Base-by-base conservation (phyloP, 2,329 filamentous ascomycete species). In the Pestalotiopsis sp. region DNA sequence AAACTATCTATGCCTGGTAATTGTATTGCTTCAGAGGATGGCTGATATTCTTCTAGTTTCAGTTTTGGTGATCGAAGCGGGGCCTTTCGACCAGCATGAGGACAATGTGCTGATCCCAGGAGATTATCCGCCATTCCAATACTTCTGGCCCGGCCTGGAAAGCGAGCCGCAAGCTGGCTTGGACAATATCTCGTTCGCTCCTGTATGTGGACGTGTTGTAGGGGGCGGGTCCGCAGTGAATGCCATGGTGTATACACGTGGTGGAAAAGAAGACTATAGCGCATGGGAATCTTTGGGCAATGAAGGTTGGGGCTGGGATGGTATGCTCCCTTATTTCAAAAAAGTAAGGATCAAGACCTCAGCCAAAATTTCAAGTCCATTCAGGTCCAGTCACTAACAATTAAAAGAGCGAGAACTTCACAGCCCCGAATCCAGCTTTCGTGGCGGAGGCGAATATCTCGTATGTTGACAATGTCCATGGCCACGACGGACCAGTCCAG, bases 251-350 rank as follows among this genome's bases (percentile, higher is more conserved):
- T 80, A 75, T 67, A 69, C 78, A 41, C 73, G 79, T 49, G 78
- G 78, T 4, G 70, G 75, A 12, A 73, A 72, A 7, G 72, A 71
- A 31, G 79, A 82, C 62, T 80, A 80, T 49, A 72, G 79, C 68
- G 73, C 71, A 62, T 82, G 79, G 79, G 78, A 73, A 20, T 70
- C 73, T 3, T 73, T 80, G 9, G 79, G 77, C 1, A 77, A 77
- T 27, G 63, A 73, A 5, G 76, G 76, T 4, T 80, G 78, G 77
- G 74, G 75, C 58, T 82, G 78, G 76, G 72, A 81, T 7, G 74
- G 72, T 20, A 74, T 86, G 49, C 75, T 82, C 1, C 82, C 80
- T 0, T 85, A 84, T 70, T 81, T 85, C 71, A 80, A 78, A 38
- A 84, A 84, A 74, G 81, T 80, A 31, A 62, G 63, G 4, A 38